Evolutionary conservation across 2,329 filamentous ascomycete genomes (phyloP).

Genomic region (Verticillium longisporum): DNA sequence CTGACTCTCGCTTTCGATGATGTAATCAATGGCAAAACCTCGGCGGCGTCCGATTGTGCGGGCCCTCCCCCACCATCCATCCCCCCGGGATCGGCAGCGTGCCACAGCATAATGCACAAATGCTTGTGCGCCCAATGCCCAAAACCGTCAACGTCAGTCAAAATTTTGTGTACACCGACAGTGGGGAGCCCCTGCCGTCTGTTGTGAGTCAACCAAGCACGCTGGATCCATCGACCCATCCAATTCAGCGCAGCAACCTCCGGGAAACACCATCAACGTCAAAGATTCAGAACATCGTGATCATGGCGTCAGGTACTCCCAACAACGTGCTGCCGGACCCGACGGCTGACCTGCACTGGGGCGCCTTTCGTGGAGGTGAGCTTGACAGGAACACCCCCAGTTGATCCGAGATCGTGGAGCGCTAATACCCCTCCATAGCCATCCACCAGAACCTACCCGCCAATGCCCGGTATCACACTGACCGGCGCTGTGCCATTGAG

Average conservation of each 20-base stretch:
- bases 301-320: not conserved
- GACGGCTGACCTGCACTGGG: slow-evolving; percentile 61
- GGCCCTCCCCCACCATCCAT: not conserved
- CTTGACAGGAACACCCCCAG: not conserved
- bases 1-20: not conserved
- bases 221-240: not conserved
- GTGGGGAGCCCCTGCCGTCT: not conserved
- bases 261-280: not conserved
- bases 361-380: slow-evolving; percentile 46
- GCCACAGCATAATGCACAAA: not conserved
- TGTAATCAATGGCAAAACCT: not conserved
- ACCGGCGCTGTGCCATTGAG: slow-evolving; percentile 43
- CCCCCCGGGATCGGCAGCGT: not conserved
- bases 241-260: not conserved
- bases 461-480: slow-evolving; percentile 63
- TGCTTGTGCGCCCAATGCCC: not conserved
- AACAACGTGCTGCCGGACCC: slow-evolving; percentile 48
- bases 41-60: not conserved
- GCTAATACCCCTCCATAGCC: slow-evolving; percentile 19
- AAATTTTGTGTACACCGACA: not conserved
- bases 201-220: not conserved
- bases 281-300: not conserved
- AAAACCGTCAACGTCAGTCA: not conserved
- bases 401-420: not conserved
- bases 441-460: slow-evolving; percentile 64